Evolutionary conservation across 2,329 filamentous ascomycete species (phyloP), one percentile per base, ranked within the genome.

Genomic region (Hyphodiscus sp.): DNA sequence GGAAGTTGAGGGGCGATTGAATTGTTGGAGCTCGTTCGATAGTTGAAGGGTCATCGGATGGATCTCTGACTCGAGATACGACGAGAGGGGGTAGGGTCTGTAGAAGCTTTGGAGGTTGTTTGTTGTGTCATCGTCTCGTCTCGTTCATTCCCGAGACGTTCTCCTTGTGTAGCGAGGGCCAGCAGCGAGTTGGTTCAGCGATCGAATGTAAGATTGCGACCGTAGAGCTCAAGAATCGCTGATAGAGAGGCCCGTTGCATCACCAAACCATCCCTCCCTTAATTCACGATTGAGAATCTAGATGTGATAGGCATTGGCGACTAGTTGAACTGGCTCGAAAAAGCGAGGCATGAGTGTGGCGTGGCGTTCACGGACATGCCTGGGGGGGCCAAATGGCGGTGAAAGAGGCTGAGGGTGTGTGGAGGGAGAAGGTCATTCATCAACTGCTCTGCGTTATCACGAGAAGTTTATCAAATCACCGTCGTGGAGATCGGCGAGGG

Each of bases 371-470:
- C 54, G 52, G 56, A 57, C 57, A 51, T 47, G 47, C 51, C 45
- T 50, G 53, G 49, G 47, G n/a, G 51, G 50, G 19, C 20, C 50
- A 61, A 63, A 60, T 50, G 50, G 61, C 61, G 61, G 61, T 63
- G 61, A 51, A 45, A 47, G 49, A 29, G 51, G 48, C 45, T 56
- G 59, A 58, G 51, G 59, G 61, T 63, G 59, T 59, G 46, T 26
- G 50, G 59, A 53, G 20, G 29, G n/a, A 16, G 50, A 57, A 47
- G 49, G 54, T 63, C 59, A 60, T 61, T 62, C 50, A 57, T 52
- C 49, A 45, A 41, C 41, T 38, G 2, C 33, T 46, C 19, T 20
- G 30, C 18, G 44, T 52, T 47, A 45, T 46, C 49, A 29, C 43
- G 20, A 48, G 30, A 52, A 9, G 9, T 20, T 10, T 47, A 47